Evolutionary conservation across 1,284 basidiomycete species (phyloP).

Genomic region (Ganoderma meredithae): DNA sequence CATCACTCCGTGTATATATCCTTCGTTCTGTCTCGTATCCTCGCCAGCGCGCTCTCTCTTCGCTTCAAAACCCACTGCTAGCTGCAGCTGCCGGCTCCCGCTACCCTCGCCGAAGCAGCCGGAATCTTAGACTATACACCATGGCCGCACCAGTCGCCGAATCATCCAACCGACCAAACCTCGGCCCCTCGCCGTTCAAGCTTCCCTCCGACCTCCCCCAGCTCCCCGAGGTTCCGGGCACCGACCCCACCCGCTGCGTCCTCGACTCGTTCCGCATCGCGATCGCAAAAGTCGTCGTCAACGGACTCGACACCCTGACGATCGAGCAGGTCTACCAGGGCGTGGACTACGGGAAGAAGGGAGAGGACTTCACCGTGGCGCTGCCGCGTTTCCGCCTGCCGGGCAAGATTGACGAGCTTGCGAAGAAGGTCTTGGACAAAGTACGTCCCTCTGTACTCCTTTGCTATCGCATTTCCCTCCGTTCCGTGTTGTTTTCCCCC

Average conservation of each 20-base stretch:
- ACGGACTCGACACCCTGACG: conserved; percentile 72
- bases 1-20: conserved; percentile 31
- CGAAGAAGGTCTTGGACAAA: conserved; percentile 74
- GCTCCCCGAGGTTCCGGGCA: conserved; percentile 66
- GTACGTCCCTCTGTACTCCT: conserved; percentile 49
- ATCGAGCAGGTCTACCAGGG: conserved; percentile 83
- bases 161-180: conserved; percentile 28
- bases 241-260: conserved; percentile 75
- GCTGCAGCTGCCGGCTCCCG: background rate
- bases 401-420: conserved; percentile 84
- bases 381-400: conserved; percentile 90
- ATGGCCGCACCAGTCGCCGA: conserved; percentile 28
- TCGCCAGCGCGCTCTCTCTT: conserved; percentile 8
- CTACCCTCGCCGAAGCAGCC: background rate
- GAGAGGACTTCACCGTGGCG: conserved; percentile 92
- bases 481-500: background rate
- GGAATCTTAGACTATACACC: conserved; percentile 4
- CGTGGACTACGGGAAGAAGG: conserved; percentile 92
- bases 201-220: conserved; percentile 37
- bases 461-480: background rate
- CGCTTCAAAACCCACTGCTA: background rate
- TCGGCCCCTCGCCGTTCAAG: conserved; percentile 32
- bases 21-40: conserved; percentile 14
- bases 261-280: conserved; percentile 89
- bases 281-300: conserved; percentile 81